Evolutionary conservation across 2,329 filamentous ascomycete genomes (phyloP).

Genomic region (Elsinoe fawcettii): DNA sequence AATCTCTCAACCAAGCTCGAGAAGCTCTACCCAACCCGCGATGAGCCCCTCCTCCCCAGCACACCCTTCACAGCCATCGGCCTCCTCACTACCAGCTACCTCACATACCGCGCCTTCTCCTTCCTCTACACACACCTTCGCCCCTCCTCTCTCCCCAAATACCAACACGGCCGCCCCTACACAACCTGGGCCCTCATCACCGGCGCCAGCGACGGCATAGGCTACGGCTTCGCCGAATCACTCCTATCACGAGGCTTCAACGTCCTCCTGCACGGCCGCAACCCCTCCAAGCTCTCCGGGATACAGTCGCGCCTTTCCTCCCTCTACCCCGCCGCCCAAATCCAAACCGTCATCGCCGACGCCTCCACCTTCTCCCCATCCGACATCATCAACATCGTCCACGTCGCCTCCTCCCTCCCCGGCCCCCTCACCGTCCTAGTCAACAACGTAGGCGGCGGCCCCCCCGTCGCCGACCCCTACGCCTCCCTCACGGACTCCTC

Average conservation of each 20-base stretch:
- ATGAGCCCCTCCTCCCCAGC: background rate
- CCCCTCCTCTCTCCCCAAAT: constrained; percentile 22
- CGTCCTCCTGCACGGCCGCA: constrained; percentile 52
- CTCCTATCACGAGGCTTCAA: constrained; percentile 49
- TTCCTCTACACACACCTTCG: constrained; percentile 24
- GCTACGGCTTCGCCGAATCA: constrained; percentile 43
- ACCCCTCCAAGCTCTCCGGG: constrained; percentile 39
- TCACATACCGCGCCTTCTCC: constrained; percentile 19
- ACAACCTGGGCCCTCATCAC: constrained; percentile 45
- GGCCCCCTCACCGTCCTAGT: constrained; percentile 46
- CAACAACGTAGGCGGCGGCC: constrained; percentile 49
- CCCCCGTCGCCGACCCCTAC: constrained; percentile 31
- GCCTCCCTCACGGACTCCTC: constrained; percentile 19
- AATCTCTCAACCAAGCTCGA: constrained; percentile 2
- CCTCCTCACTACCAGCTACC: constrained; percentile 1
- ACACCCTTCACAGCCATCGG: constrained; percentile 7
- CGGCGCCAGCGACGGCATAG: constrained; percentile 50
- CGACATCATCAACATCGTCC: constrained; percentile 23
- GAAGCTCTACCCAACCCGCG: constrained; percentile 3
- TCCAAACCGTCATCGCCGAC: constrained; percentile 41
- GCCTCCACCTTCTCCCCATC: constrained; percentile 28
- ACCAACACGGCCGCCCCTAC: constrained; percentile 17
- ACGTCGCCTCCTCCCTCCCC: constrained; percentile 23
- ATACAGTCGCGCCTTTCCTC: constrained; percentile 36
- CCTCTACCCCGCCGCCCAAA: constrained; percentile 34